phyloP scores from a whole-genome alignment of 2,329 filamentous ascomycete species.

The Emmonsiellopsis sp. region DNA sequence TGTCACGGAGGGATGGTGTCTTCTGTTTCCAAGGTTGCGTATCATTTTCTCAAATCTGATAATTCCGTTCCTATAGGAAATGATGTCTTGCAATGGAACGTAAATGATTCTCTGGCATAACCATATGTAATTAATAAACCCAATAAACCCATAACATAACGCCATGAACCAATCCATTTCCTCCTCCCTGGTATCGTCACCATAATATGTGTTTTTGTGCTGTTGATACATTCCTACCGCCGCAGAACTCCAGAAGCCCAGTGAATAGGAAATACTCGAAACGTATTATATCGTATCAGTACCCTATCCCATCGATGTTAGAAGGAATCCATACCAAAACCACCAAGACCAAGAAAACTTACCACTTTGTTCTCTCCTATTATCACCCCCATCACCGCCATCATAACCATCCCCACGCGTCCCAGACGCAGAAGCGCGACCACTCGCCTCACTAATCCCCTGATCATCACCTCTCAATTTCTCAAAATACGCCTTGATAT shows the following conservation, averaged over 20 bases:
- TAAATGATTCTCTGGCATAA: too few species aligned
- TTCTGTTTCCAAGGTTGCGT: too few species aligned
- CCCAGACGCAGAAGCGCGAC: not conserved
- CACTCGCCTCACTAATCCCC: conserved; percentile 30
- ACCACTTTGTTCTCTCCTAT: conserved; percentile 40
- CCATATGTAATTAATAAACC: too few species aligned
- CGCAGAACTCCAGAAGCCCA: not conserved
- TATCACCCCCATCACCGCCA: conserved; percentile 21
- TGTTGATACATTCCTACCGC: too few species aligned
- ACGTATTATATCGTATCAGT: not conserved
- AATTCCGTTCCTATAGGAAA: too few species aligned
- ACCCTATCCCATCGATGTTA: not conserved
- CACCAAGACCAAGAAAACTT: conserved; percentile 10
- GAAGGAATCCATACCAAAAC: not conserved
- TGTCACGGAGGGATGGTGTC: too few species aligned
- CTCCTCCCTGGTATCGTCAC: too few species aligned
- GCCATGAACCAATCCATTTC: too few species aligned
- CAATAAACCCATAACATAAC: too few species aligned
- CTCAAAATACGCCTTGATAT: conserved; percentile 94
- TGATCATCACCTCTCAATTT: conserved; percentile 82
- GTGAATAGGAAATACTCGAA: not conserved
- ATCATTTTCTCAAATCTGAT: too few species aligned
- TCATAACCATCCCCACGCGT: conserved; percentile 21
- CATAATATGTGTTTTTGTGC: too few species aligned
- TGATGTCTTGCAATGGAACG: too few species aligned